Evolutionary conservation across 495 filamentous ascomycete species (phyloP).

Genomic region (Lasiosphaeriaceae sp.): DNA sequence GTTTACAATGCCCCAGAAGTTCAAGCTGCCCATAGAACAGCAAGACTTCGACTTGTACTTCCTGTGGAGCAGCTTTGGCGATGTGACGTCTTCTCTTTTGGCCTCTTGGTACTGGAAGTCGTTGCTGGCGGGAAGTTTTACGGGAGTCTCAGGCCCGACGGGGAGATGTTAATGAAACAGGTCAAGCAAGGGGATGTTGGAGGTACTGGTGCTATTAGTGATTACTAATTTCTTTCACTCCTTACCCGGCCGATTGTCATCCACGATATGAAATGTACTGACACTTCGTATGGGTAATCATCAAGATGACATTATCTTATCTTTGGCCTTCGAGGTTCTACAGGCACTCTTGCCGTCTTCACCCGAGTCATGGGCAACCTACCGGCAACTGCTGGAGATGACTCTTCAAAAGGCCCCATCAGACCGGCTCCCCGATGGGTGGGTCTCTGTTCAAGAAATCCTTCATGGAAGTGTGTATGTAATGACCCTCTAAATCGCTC

Average conservation of each 20-base stretch:
- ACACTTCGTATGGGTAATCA: neutral
- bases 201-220: no score
- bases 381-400: neutral
- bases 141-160: neutral
- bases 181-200: no score
- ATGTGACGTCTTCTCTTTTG: conserved; percentile 1
- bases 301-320: neutral
- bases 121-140: neutral
- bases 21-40: neutral
- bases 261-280: no score
- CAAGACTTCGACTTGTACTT: no score
- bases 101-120: neutral
- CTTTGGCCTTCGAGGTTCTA: neutral
- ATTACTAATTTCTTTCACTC: no score
- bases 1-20: neutral
- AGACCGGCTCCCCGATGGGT: neutral
- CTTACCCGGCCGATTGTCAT: no score
- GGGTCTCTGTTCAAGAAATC: neutral
- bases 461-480: no score
- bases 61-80: neutral
- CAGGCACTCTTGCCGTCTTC: neutral
- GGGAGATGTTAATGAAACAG: neutral
- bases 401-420: neutral
- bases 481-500: no score
- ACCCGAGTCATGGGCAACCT: neutral